Conservation (phyloP, 805 yeast genomes). For the Teunomyces aglyptinius region DNA sequence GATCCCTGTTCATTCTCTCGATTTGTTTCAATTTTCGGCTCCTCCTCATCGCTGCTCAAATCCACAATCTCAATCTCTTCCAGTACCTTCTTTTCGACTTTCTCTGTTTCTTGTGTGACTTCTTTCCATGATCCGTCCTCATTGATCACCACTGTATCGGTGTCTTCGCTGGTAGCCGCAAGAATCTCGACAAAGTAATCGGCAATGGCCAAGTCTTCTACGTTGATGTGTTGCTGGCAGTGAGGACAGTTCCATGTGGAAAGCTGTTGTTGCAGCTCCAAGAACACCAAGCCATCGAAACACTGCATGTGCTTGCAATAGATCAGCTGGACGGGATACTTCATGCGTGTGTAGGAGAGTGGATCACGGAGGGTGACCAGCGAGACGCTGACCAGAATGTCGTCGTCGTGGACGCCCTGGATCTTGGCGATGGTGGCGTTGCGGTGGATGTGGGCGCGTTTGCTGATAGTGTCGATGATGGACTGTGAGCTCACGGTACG, state of each 20-base stretch:
- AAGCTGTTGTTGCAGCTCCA: constrained; percentile 73
- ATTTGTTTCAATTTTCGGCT: too few relatives aligned
- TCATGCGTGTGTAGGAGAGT: constrained; percentile 66
- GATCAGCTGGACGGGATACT: constrained; percentile 66
- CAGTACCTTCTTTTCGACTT: constrained; percentile 6
- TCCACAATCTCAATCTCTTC: neutral
- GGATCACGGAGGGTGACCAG: constrained; percentile 76
- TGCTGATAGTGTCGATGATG: constrained; percentile 20
- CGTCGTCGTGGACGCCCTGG: constrained; percentile 46
- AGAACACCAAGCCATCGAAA: constrained; percentile 74
- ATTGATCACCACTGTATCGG: constrained; percentile 64
- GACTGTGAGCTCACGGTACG: constrained; percentile 29
- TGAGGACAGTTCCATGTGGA: constrained; percentile 90
- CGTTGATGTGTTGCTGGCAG: constrained; percentile 54
- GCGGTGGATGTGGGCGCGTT: constrained; percentile 51
- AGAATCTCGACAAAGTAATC: constrained; percentile 71
- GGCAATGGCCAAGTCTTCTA: constrained; percentile 65
- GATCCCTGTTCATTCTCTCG: constrained; percentile 7
- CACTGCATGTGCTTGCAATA: constrained; percentile 82
- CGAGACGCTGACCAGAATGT: constrained; percentile 66
- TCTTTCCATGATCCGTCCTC: constrained; percentile 74
- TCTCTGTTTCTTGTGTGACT: constrained; percentile 14
- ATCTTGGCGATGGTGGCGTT: constrained; percentile 52
- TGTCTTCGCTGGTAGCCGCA: constrained; percentile 48
- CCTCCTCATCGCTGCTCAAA: neutral